phyloP scores from a whole-genome alignment of 805 yeast genomes.

The Jamesozyma hellenica region DNA sequence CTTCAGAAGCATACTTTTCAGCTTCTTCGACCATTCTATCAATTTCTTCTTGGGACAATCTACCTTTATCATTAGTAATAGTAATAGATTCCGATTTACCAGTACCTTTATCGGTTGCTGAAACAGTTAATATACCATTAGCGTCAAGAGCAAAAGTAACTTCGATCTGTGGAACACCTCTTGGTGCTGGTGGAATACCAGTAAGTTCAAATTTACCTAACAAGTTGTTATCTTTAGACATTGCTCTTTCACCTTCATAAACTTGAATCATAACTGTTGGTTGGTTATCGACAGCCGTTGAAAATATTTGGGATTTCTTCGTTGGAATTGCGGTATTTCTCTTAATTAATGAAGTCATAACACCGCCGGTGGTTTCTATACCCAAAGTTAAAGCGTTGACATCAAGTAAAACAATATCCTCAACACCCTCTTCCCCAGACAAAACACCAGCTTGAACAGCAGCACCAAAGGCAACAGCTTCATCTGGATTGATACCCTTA shows the following conservation, averaged over 20 bases:
- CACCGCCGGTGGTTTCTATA: conserved; percentile 96
- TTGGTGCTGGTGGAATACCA: conserved; percentile 97
- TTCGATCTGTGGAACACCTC: conserved; percentile 98
- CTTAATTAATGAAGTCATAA: conserved; percentile 89
- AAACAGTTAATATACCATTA: conserved; percentile 91
- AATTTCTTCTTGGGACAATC: conserved; percentile 86
- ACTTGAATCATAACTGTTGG: conserved; percentile 92
- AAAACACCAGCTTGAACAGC: conserved; percentile 98
- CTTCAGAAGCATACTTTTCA: conserved; percentile 88
- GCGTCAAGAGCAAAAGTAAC: conserved; percentile 96
- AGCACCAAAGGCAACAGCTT: conserved; percentile 99
- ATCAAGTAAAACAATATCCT: conserved; percentile 80
- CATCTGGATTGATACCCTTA: conserved; percentile 97
- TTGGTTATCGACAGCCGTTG: conserved; percentile 94
- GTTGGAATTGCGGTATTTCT: conserved; percentile 95
- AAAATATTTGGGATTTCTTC: conserved; percentile 87
- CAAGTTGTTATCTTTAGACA: conserved; percentile 88
- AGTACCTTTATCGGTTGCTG: conserved; percentile 89
- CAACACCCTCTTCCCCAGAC: conserved; percentile 91
- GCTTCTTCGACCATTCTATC: conserved; percentile 98
- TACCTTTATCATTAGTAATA: conserved; percentile 88
- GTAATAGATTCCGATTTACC: conserved; percentile 88
- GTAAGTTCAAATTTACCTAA: conserved; percentile 94
- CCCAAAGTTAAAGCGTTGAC: conserved; percentile 92
- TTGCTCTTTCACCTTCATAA: conserved; percentile 91